Base-by-base conservation (phyloP, 1,139 yeast genomes). In the Eremothecium gossypii region DNA sequence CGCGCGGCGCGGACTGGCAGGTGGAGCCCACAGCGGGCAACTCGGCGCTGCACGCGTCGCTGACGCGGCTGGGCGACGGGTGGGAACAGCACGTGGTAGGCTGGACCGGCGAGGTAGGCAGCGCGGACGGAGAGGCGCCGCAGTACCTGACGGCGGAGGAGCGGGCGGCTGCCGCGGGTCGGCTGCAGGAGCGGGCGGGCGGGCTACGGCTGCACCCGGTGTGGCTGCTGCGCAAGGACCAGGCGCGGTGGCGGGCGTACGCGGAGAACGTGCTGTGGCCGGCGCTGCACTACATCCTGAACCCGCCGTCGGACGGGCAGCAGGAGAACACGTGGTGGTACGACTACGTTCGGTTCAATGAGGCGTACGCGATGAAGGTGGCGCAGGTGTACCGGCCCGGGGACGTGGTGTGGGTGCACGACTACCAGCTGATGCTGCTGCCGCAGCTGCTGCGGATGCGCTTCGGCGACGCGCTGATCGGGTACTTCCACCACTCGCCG, bases 211-310 rank as follows among this genome's bases (percentile, higher is more conserved):
- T 83, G 37, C 91, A 82, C 58, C 96, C 96, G 0, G 83, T 89
- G 39, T 87, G 96, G 95, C 68, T 87, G 37, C 68, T 82, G 46
- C 71, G 89, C 49, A 72, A 78, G 50, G 83, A 83, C 60, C 76
- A 73, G 55, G 65, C 69, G 39, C 68, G 91, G 54, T 91, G 96
- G 95, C 71, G 95, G 54, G 70, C 71, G 46, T 89, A 86, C 59
- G 95, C 97, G 0, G 98, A 91, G 58, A 78, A 83, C 53, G 81
- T 81, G 20, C 69, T 93, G 36, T 93, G 98, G 97, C 96, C 96
- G 1, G 82, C 86, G 2, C 79, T 89, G 63, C 98, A 93, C 61
- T 91, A 91, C 64, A 84, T 89, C 59, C 83, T 85, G 64, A 82
- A 80, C 41, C 68, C 65, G 6, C 73, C 77, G 2, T 76, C 77